A percentile compares a stretch with the other conserved stretches of the same genome.
Evolutionary conservation across 2,329 filamentous ascomycete genomes (phyloP).

Genomic region (Hymenoscyphus albidus): DNA sequence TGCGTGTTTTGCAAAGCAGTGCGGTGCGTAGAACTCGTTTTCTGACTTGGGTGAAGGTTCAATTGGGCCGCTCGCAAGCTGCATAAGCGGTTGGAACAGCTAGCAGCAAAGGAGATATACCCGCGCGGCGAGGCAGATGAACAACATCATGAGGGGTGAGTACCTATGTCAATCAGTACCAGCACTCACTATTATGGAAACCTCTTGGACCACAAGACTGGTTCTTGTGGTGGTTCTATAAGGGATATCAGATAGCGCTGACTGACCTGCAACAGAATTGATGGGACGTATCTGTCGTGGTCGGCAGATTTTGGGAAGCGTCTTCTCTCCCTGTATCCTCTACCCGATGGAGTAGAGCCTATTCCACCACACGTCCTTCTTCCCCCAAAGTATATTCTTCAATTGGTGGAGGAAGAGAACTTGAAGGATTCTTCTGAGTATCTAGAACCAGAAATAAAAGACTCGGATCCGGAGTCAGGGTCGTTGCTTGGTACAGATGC

Average conservation of each 20-base stretch:
- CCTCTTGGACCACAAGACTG: not conserved
- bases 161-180: slow-evolving; percentile 17
- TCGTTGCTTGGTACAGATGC: not conserved
- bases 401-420: slow-evolving; percentile 1
- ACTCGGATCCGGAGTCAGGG: not conserved
- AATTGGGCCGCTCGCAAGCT: slow-evolving; percentile 92
- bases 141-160: slow-evolving; percentile 85
- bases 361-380: slow-evolving; percentile 73
- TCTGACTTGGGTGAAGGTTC: slow-evolving; percentile 51
- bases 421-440: not conserved
- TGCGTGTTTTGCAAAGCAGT: not conserved
- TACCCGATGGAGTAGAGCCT: slow-evolving; percentile 61
- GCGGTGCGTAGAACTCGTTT: not conserved
- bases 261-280: slow-evolving; percentile 54
- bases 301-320: slow-evolving; percentile 61
- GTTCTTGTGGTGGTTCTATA: not conserved
- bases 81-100: slow-evolving; percentile 75
- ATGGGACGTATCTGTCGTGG: slow-evolving; percentile 81
- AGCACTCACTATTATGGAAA: slow-evolving; percentile 1
- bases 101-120: slow-evolving; percentile 75
- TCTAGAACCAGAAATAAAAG: not conserved
- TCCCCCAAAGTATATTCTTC: slow-evolving; percentile 63
- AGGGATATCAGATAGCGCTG: not conserved
- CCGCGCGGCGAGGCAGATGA: slow-evolving; percentile 86
- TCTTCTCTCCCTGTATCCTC: slow-evolving; percentile 64